Evolutionary conservation across 805 yeast species (phyloP).

Genomic region (Metschnikowia kunwiensis): DNA sequence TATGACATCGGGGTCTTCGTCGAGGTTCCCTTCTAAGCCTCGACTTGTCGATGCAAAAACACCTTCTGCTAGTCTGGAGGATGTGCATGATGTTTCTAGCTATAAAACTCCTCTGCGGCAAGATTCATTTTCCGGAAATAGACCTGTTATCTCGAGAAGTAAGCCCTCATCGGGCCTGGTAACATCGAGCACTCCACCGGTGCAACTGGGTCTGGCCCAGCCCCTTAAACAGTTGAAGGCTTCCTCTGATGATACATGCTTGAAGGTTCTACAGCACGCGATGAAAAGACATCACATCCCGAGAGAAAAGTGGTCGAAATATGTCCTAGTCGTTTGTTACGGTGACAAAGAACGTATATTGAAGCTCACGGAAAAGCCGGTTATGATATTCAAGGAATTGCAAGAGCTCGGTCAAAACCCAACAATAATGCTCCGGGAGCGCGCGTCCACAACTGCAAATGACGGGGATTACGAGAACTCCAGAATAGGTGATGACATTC

Average conservation of each 20-base stretch:
- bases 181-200: slow-evolving; percentile 3
- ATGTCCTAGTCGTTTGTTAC: slow-evolving; percentile 83
- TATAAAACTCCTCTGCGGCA: slow-evolving; percentile 6
- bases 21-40: slow-evolving; percentile 15
- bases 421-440: slow-evolving; percentile 85
- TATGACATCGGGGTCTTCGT: slow-evolving; percentile 7
- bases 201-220: slow-evolving; percentile 25
- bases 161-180: slow-evolving; percentile 14
- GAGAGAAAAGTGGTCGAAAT: slow-evolving; percentile 80
- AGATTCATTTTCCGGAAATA: not conserved
- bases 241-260: slow-evolving; percentile 87
- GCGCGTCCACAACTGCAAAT: slow-evolving; percentile 42
- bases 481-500: slow-evolving; percentile 42
- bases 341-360: slow-evolving; percentile 87
- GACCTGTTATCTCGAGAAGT: slow-evolving; percentile 5
- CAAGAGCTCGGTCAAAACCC: slow-evolving; percentile 86
- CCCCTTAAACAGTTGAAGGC: slow-evolving; percentile 83
- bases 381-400: slow-evolving; percentile 75
- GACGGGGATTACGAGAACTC: slow-evolving; percentile 31
- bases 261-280: slow-evolving; percentile 82
- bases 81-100: slow-evolving; percentile 2
- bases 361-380: slow-evolving; percentile 85
- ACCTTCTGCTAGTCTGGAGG: slow-evolving; percentile 9
- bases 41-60: slow-evolving; percentile 16
- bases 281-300: slow-evolving; percentile 79